phyloP scores from a whole-genome alignment of 2,329 filamentous ascomycete species.

The Cladosporium sp. region DNA sequence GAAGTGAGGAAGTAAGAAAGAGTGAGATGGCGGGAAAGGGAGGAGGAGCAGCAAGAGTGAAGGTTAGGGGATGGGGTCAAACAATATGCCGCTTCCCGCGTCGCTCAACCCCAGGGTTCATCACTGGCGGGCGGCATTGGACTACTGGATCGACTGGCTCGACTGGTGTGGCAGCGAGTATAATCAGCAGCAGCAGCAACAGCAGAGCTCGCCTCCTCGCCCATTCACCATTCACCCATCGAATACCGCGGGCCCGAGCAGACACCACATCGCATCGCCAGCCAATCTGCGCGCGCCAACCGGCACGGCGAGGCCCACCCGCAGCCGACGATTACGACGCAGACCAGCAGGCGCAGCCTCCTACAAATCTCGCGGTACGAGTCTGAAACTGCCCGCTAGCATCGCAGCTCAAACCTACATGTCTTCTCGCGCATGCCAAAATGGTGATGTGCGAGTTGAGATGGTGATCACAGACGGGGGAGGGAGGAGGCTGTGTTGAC shows the following conservation, averaged over 20 bases:
- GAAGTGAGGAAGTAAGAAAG: constrained; percentile 15
- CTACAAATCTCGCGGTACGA: not conserved
- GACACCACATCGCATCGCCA: no score
- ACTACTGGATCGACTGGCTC: no score
- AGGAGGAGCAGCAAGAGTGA: constrained; percentile 1
- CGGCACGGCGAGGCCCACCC: not conserved
- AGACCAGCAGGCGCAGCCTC: not conserved
- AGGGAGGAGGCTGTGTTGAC: no score
- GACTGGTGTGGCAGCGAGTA: no score
- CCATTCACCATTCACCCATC: no score
- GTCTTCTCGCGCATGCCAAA: not conserved
- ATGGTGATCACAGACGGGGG: not conserved
- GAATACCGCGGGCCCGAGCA: no score
- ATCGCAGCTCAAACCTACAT: not conserved
- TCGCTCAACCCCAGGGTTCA: not conserved
- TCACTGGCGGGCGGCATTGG: no score
- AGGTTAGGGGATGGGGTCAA: not conserved
- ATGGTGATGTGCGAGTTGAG: not conserved
- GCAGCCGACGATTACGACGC: not conserved
- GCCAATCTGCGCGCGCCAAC: not conserved
- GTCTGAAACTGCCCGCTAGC: not conserved
- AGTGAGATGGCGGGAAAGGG: constrained; percentile 9
- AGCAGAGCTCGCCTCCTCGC: no score
- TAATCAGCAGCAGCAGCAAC: no score
- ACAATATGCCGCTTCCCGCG: not conserved